Evolutionary conservation across 768 basidiomycete genomes (phyloP), one percentile per base, ranked within the genome.

Genomic region (Rhizopogon roseolus): DNA sequence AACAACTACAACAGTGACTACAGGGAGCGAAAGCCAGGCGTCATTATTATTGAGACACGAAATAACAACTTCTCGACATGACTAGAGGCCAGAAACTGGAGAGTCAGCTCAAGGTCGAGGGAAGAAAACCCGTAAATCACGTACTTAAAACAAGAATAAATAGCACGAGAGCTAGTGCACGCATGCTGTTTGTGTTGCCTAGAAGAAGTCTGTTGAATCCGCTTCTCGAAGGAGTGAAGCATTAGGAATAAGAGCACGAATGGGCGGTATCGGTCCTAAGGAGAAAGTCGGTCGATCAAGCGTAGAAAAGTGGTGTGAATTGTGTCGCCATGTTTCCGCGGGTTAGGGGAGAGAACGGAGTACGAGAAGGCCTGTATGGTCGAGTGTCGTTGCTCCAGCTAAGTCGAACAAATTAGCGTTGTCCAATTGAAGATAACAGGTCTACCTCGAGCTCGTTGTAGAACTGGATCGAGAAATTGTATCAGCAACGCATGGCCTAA

Each of bases 391-490:
- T 60, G 53, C 69, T 71, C 65, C 67, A 69, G 51, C 67, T 69
- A 59, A 29, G 50, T 6, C 45, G 49, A 22, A 50, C 13, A 39
- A 27, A 40, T 59, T 50, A 46, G 28, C 13, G 1, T 27, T n/a
- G 7, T 9, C 48, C 27, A 10, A 57, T 5, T n/a, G 53, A 42
- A 34, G 17, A 16, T 48, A 7, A 41, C 53, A 45, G 16, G 56
- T 66, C 54, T 49, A 69, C 69, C 57, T 71, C 11, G 69, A 69
- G 41, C 67, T 66, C 11, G 69, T 69, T 49, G 64, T 60, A 27
- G 67, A 69, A 48, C 62, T 71, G 22, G 67, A 69, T 49, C 67
- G 66, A 13, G 69, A 69, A 46, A 69, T 67, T 0, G 57, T 36
- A 29, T 69, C 60, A 22, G 43, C 53, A 36, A 60, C n/a, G 37